Percentiles rank a stretch among this genome's conserved stretches.
These are phyloP conservation scores for Stemphylium beticola DNA, from an alignment of 2,329 filamentous ascomycete species.

Conservation along the genomic window DNA sequence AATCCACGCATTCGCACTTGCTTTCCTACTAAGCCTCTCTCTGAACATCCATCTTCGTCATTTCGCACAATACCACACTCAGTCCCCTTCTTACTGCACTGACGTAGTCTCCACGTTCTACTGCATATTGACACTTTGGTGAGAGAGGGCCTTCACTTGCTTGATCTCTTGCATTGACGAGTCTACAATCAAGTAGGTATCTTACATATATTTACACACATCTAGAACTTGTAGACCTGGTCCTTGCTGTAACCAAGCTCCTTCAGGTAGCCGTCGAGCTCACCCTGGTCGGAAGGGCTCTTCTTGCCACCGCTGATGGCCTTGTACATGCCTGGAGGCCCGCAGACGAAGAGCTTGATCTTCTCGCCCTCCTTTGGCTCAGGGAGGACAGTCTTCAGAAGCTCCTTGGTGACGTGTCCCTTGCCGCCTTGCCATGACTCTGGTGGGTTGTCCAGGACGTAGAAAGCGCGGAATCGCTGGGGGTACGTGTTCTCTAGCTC, in stretches of 20 bases:
- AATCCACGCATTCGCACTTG: no score
- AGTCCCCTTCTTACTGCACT: no score
- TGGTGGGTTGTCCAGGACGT: constrained; percentile 84
- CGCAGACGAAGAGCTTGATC: constrained; percentile 96
- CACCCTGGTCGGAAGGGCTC: constrained; percentile 92
- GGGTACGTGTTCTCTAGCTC: constrained; percentile 94
- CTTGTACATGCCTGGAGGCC: constrained; percentile 91
- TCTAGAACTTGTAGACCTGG: constrained; percentile 82
- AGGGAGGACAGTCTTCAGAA: constrained; percentile 92
- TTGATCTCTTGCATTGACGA: no score
- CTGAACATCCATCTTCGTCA: no score
- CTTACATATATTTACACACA: constrained; percentile 16
- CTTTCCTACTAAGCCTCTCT: no score
- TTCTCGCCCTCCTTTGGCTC: constrained; percentile 84
- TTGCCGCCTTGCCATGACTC: constrained; percentile 77
- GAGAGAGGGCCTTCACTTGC: no score
- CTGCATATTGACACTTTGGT: no score
- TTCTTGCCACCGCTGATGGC: constrained; percentile 88
- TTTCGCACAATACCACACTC: no score
- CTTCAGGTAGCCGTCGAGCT: constrained; percentile 80
- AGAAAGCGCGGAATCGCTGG: constrained; percentile 93
- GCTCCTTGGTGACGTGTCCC: constrained; percentile 86
- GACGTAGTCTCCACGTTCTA: no score
- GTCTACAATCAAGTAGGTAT: background rate
- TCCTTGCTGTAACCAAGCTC: constrained; percentile 85